Base-by-base conservation (phyloP, 306 rosid genomes). In the Sphenostylis stenocarpa region DNA sequence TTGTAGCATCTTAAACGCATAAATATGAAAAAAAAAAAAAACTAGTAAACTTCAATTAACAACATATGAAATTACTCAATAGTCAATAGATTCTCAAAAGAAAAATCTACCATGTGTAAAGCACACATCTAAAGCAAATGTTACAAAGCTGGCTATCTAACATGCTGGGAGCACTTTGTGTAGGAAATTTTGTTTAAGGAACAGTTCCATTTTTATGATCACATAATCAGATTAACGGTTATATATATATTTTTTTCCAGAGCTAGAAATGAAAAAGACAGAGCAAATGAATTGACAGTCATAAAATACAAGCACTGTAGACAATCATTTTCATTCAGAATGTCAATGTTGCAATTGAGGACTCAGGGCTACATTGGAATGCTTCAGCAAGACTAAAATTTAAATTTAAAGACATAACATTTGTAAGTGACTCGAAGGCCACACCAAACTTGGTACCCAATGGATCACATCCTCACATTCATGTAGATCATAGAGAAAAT, bases 321-420 rank as follows among this genome's bases (percentile, higher is more conserved):
- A 39, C 48, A 64, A 38, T 70, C n/a, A 2, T 55, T 55, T n/a
- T 70, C 34, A 24, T 29, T 60, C n/a, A 28, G 75, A 73, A 75
- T 34, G 11, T 28, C 65, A 73, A 55, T 43, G 70, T 38, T 34
- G 67, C 67, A 80, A 67, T 26, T 77, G 3, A 69, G 28, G 28
- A 65, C 20, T n/a, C 20, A 43, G 19, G 79, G 38, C 78, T 17
- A 64, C 79, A 84, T 61, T 70, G 21, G 51, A 1, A 47, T 14
- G n/a, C 31, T 55, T 28, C 65, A 56, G 3, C 70, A 41, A 58
- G 7, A 33, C n/a, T 5, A 65, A 34, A 78, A 81, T 4, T 5
- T 39, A 75, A 41, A 47, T 21, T 20, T 3, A 1, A 53, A 53
- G 51, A 74, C 33, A 6, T 10, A 15, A 58, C 38, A 45, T 15